A percentile compares a stretch with the other conserved stretches of the same genome.
Conservation (phyloP, 495 filamentous ascomycete genomes). For the Melanomma pulvis-pyrius region DNA sequence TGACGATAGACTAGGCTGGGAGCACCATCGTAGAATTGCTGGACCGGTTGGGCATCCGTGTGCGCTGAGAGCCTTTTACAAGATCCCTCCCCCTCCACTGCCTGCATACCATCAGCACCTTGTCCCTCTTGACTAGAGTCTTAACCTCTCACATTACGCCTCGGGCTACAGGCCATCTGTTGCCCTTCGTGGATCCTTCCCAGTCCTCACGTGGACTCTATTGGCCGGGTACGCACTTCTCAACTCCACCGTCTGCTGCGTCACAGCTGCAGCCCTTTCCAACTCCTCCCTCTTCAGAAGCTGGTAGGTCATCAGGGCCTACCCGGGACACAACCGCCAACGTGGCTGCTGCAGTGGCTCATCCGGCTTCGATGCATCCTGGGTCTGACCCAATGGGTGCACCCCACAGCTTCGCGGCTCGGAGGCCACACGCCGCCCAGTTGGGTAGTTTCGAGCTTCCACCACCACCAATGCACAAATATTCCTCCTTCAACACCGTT, state of each 20-base stretch:
- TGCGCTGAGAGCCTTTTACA: slow-evolving; percentile 28
- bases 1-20: slow-evolving; percentile 26
- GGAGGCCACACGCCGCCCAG: slow-evolving; percentile 47
- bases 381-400: slow-evolving; percentile 48
- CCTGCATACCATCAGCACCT: slow-evolving; percentile 35
- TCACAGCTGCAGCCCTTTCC: slow-evolving; percentile 36
- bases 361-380: slow-evolving; percentile 48
- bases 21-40: slow-evolving; percentile 31
- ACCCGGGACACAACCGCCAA: slow-evolving; percentile 43
- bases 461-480: slow-evolving; percentile 50
- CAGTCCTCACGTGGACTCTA: slow-evolving; percentile 36
- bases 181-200: slow-evolving; percentile 40
- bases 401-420: slow-evolving; percentile 46
- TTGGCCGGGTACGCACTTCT: slow-evolving; percentile 38
- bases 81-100: slow-evolving; percentile 23
- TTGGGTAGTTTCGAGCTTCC: slow-evolving; percentile 47
- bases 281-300: slow-evolving; percentile 37
- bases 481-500: slow-evolving; percentile 48
- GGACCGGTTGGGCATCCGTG: slow-evolving; percentile 26
- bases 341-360: slow-evolving; percentile 51
- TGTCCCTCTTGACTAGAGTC: slow-evolving; percentile 20
- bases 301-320: slow-evolving; percentile 36
- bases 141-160: slow-evolving; percentile 25
- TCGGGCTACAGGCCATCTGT: slow-evolving; percentile 26
- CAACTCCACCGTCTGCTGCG: slow-evolving; percentile 32